Percentiles rank a stretch among this genome's conserved stretches.
phyloP scores from a whole-genome alignment of 208 protist genomes.

The Naegleria fowleri region DNA sequence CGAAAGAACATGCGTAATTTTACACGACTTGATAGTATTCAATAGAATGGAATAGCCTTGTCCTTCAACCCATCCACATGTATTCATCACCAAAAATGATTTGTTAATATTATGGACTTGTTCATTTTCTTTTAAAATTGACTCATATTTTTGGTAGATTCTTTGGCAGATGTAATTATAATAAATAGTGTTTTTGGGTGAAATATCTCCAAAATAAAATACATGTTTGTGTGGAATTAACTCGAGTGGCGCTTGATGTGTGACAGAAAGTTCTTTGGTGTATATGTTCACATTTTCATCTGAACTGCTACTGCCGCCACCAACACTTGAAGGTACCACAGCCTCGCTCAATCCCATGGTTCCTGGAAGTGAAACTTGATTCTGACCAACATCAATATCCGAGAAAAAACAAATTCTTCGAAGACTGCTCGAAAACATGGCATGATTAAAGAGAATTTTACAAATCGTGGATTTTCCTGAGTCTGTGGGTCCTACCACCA shows the following conservation, averaged over 20 bases:
- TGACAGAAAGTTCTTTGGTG: neutral
- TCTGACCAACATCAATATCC: constrained; percentile 19
- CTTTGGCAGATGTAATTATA: neutral
- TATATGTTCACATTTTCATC: neutral
- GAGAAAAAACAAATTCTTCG: neutral
- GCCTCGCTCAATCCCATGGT: neutral
- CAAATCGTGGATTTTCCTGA: neutral
- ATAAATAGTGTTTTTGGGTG: neutral
- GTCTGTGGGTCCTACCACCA: neutral
- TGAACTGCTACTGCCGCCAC: neutral
- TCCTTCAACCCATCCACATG: constrained; percentile 23
- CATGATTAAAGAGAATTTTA: constrained; percentile 8
- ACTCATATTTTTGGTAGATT: neutral
- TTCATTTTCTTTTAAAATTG: neutral
- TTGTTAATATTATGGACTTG: neutral
- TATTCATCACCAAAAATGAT: neutral
- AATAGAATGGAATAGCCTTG: neutral
- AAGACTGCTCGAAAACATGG: neutral
- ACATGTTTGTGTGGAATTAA: neutral
- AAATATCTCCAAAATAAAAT: neutral
- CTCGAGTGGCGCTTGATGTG: neutral
- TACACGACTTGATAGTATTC: neutral
- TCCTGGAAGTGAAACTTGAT: constrained; percentile 18
- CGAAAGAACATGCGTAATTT: neutral
- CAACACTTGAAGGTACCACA: too few species aligned